phyloP scores from a whole-genome alignment of 73 alveolate species.

The Paramecium biaurelia region DNA sequence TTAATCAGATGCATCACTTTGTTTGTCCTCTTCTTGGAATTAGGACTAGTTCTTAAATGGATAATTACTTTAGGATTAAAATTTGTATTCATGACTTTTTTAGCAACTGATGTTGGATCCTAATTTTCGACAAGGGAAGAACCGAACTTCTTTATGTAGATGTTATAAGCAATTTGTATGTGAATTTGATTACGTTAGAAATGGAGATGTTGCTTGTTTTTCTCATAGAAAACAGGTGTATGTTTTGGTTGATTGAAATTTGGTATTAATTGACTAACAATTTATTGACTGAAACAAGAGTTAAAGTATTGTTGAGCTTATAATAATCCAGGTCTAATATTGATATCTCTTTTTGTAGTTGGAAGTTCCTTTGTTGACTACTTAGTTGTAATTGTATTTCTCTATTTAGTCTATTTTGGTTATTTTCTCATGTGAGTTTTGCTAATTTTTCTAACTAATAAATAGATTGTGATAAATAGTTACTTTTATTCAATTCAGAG shows the following conservation, averaged over 20 bases:
- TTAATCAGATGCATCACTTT: neutral
- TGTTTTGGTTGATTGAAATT: neutral
- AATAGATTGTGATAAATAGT: neutral
- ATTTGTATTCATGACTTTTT: neutral
- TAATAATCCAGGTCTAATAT: neutral
- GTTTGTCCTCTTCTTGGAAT: neutral
- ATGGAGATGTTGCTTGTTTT: neutral
- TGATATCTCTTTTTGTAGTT: neutral
- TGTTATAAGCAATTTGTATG: neutral
- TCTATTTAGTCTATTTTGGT: neutral
- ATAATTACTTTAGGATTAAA: neutral
- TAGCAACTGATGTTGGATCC: neutral
- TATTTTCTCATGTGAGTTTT: neutral
- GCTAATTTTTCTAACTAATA: neutral
- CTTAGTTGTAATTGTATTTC: neutral
- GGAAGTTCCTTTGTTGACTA: neutral
- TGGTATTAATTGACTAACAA: neutral
- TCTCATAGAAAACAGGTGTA: neutral
- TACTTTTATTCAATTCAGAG: conserved; percentile 6
- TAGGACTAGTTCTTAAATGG: neutral
- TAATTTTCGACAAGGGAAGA: neutral
- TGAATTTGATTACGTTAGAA: conserved; percentile 3
- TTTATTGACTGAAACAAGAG: neutral
- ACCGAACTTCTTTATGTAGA: neutral
- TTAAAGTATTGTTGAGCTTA: neutral